phyloP scores from a whole-genome alignment of 208 protist genomes.

The Leishmania amazonensis region DNA sequence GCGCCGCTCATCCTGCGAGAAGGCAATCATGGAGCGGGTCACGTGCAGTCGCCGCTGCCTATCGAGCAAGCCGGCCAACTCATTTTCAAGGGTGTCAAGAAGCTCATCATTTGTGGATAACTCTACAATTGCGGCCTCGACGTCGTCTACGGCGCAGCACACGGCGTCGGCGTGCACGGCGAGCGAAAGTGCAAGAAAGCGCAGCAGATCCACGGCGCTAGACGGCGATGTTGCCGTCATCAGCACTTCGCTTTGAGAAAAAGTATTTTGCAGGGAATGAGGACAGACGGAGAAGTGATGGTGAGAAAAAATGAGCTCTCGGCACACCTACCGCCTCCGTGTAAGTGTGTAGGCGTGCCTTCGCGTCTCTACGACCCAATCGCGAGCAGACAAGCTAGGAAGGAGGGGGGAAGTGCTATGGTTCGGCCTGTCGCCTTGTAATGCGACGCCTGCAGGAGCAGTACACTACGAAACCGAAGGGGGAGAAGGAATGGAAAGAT shows the following conservation, averaged over 20 bases:
- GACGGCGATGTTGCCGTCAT: slow-evolving; percentile 3
- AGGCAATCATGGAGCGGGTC: slow-evolving; percentile 36
- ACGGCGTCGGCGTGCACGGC: slow-evolving; percentile 79
- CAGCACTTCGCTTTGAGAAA: not conserved
- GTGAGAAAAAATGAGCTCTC: not conserved
- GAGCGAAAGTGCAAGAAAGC: slow-evolving; percentile 66
- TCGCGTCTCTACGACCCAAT: not conserved
- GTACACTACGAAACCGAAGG: not conserved
- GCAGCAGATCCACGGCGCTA: slow-evolving; percentile 52
- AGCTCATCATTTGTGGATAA: slow-evolving; percentile 56
- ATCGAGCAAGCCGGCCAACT: slow-evolving; percentile 45
- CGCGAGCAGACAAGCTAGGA: not conserved
- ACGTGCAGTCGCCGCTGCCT: slow-evolving; percentile 53
- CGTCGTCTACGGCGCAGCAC: slow-evolving; percentile 61
- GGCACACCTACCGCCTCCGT: not conserved
- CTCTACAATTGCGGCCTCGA: slow-evolving; percentile 43
- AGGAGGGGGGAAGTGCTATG: not conserved
- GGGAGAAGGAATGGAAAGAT: not conserved
- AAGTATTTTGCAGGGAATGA: not conserved
- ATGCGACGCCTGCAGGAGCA: not conserved
- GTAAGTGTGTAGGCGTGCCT: not conserved
- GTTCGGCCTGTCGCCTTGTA: not conserved
- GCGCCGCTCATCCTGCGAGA: slow-evolving; percentile 31
- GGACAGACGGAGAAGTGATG: too few relatives aligned
- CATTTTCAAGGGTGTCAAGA: slow-evolving; percentile 45